Conservation (phyloP, 768 basidiomycete species). For the Termitomyces sp. region DNA sequence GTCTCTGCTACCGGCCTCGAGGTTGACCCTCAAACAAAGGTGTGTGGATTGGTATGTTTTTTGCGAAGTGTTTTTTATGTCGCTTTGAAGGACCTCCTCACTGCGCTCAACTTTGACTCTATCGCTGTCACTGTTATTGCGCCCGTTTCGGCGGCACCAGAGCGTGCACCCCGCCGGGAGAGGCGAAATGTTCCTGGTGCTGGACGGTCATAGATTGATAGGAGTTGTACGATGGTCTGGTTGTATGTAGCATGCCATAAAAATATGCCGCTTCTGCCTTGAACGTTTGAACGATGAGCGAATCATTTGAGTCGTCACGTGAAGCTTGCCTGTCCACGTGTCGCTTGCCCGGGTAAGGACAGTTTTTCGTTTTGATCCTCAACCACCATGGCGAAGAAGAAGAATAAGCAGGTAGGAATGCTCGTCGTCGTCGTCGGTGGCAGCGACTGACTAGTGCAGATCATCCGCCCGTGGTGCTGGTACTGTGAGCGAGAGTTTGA, state of each 20-base stretch:
- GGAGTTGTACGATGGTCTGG: background rate
- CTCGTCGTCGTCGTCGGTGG: background rate
- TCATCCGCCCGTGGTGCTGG: constrained; percentile 96
- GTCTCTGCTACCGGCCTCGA: constrained; percentile 69
- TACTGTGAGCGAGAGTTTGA: constrained; percentile 99
- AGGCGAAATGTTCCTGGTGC: constrained; percentile 82
- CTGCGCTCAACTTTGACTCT: constrained; percentile 91
- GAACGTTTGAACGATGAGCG: too few relatives aligned
- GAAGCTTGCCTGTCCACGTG: background rate
- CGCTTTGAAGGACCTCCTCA: constrained; percentile 73
- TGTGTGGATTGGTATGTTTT: constrained; percentile 29
- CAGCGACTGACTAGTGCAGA: constrained; percentile 34
- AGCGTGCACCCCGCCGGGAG: constrained; percentile 72
- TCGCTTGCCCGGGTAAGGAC: background rate
- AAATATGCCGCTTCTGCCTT: constrained; percentile 8
- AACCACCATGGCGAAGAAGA: constrained; percentile 51
- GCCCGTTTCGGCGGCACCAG: constrained; percentile 61
- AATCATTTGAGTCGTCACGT: background rate
- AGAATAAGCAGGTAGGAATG: constrained; percentile 49
- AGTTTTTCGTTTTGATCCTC: background rate
- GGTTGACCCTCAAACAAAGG: constrained; percentile 93
- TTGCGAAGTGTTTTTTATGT: background rate
- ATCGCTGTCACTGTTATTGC: constrained; percentile 71
- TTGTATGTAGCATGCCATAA: constrained; percentile 10
- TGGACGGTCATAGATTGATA: constrained; percentile 37